phyloP scores from a whole-genome alignment of 2,329 filamentous ascomycete genomes.

The Fusarium metavorans region DNA sequence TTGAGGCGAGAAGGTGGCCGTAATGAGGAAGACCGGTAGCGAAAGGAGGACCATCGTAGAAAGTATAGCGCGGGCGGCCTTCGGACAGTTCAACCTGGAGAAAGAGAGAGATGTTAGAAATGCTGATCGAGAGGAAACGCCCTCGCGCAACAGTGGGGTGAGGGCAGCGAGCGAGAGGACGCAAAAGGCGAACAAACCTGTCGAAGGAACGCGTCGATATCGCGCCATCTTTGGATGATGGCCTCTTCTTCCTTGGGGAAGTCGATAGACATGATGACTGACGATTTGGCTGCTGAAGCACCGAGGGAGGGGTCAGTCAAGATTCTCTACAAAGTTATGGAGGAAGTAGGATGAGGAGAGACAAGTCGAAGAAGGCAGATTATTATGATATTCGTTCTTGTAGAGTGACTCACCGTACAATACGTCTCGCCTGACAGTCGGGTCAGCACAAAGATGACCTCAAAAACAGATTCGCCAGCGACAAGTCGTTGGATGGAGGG shows the following conservation, averaged over 20 bases:
- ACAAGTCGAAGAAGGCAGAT: not conserved
- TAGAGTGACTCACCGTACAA: conserved; percentile 26
- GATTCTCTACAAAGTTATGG: not conserved
- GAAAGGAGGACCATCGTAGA: conserved; percentile 90
- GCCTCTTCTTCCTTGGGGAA: conserved; percentile 93
- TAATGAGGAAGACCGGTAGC: conserved; percentile 77
- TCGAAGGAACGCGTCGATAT: conserved; percentile 90
- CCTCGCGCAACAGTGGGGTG: not conserved
- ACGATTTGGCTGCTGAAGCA: conserved; percentile 19
- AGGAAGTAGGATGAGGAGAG: not conserved
- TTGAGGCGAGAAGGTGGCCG: conserved; percentile 85
- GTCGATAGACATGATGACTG: conserved; percentile 80
- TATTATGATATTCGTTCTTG: not conserved
- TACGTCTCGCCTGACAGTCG: conserved; percentile 25
- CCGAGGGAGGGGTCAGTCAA: conserved; percentile 21
- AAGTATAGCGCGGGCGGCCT: conserved; percentile 87
- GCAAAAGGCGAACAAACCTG: conserved; percentile 66
- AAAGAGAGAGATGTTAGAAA: conserved; percentile 12
- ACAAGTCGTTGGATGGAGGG: conserved; percentile 42
- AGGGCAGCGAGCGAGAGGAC: not conserved
- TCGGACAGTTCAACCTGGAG: conserved; percentile 79
- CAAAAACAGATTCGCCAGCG: conserved; percentile 26
- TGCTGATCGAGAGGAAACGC: not conserved
- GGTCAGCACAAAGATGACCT: conserved; percentile 28
- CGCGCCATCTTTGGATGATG: conserved; percentile 87